Evolutionary conservation across 139 green algal species (phyloP).

Genomic region (Chlorella sp.): DNA sequence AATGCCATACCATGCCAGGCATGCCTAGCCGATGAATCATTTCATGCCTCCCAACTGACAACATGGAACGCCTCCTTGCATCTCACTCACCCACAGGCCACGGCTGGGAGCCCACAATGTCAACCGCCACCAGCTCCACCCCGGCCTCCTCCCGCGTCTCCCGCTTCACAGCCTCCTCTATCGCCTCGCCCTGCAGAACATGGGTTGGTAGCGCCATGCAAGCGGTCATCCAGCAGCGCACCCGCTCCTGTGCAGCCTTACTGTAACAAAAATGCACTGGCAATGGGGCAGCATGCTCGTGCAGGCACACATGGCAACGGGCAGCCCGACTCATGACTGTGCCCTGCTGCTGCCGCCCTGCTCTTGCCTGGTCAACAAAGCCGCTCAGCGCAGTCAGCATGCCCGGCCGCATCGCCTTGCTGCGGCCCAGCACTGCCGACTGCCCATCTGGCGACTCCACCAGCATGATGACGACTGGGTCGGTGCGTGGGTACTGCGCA

Average conservation of each 20-base stretch:
- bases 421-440: slow-evolving; percentile 73
- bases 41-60: too few species aligned
- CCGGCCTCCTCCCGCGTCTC: slow-evolving; percentile 79
- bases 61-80: too few species aligned
- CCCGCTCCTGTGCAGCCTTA: too few species aligned
- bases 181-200: slow-evolving; percentile 75
- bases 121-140: slow-evolving; percentile 48
- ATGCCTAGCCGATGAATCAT: too few species aligned
- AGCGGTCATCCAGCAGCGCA: too few species aligned
- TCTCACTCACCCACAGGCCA: neutral
- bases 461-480: slow-evolving; percentile 88
- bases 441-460: slow-evolving; percentile 76
- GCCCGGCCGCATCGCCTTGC: slow-evolving; percentile 54
- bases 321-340: too few species aligned
- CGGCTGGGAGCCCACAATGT: slow-evolving; percentile 64
- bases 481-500: slow-evolving; percentile 76
- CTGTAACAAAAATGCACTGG: too few species aligned
- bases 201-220: too few species aligned
- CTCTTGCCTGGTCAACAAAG: slow-evolving; percentile 80
- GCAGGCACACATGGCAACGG: too few species aligned
- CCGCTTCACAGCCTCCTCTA: slow-evolving; percentile 82
- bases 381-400: slow-evolving; percentile 86
- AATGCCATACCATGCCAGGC: too few species aligned
- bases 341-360: too few species aligned
- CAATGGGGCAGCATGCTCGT: too few species aligned